Base-by-base conservation (phyloP, 495 filamentous ascomycete genomes). In the Penicillium psychrofluorescens region DNA sequence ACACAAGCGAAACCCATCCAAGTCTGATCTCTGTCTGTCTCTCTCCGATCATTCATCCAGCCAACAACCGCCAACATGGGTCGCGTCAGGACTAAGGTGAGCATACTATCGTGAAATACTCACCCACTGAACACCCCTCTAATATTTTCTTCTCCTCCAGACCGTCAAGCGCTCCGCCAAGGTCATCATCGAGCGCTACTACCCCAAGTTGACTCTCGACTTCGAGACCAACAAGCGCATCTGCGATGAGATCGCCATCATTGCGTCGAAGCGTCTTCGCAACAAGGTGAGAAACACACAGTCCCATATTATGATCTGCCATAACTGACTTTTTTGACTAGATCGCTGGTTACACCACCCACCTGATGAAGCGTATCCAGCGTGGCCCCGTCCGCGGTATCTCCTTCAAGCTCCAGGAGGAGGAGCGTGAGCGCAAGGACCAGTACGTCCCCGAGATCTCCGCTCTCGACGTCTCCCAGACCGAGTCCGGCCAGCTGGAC, bases 161-260 rank as follows among this genome's bases (percentile, higher is more conserved):
- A 99, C 94, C 58, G 92, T 97, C 70, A 97, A 99, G 84, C 92
- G 95, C 79, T 97, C 90, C 73, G 90, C 94, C 75, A 97, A 97
- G 85, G 88, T 96, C 80, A 89, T 97, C 75, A 96, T 98, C 74
- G 92, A 97, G 83, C 85, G 86, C 55, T 95, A 95, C 80, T 95
- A 98, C 80, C 94, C 92, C 62, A 88, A 88, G 72, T 78, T 99
- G 67, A 95, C 90, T 44, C 88, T 97, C 70, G 94, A 97, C 76
- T 99, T 99, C 80, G 94, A 99, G 81, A 94, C 88, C 81, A 98
- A 98, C 85, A 97, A 98, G 85, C 78, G 91, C 54, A 90, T 96
- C 60, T 97, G 94, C 77, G 94, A 97, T 88, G 94, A 99, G 77
- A 95, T 99, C 58, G 94, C 94, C 66, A 95, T 97, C 72, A 99